These are phyloP conservation scores for Leccinum disarticulatum DNA, from an alignment of 768 basidiomycete genomes.

Conservation along the genomic window DNA sequence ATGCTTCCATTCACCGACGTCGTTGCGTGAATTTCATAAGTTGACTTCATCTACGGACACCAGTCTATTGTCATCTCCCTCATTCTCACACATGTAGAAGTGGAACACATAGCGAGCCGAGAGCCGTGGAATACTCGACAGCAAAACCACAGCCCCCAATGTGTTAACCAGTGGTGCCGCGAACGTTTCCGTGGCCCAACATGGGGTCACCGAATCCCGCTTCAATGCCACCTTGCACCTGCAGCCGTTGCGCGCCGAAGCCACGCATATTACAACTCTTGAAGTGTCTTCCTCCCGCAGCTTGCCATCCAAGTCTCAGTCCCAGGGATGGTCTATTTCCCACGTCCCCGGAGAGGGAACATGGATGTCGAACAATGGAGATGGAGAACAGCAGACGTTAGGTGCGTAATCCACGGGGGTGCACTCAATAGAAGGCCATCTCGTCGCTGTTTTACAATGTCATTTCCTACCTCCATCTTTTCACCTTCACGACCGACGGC, in stretches of 20 bases:
- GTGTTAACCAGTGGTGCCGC: constrained; percentile 1
- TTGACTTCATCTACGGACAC: constrained; percentile 88
- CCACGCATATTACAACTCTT: not conserved
- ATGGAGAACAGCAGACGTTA: not conserved
- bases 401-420: constrained; percentile 1
- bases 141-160: not conserved
- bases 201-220: not conserved
- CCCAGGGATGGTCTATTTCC: not conserved
- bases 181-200: constrained; percentile 7
- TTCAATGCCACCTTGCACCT: not conserved
- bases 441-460: constrained; percentile 15
- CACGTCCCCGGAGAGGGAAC: not conserved
- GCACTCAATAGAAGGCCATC: constrained; percentile 18
- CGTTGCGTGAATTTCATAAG: constrained; percentile 80
- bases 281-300: constrained; percentile 2
- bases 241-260: not conserved
- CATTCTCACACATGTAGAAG: constrained; percentile 91
- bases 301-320: not conserved
- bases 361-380: not conserved
- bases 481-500: not conserved
- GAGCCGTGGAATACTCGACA: constrained; percentile 42
- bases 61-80: constrained; percentile 94
- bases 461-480: constrained; percentile 8
- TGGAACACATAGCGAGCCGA: constrained; percentile 83
- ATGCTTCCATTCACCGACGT: constrained; percentile 67